phyloP scores from a whole-genome alignment of 1,284 basidiomycete genomes.

The Ganoderma boninense region DNA sequence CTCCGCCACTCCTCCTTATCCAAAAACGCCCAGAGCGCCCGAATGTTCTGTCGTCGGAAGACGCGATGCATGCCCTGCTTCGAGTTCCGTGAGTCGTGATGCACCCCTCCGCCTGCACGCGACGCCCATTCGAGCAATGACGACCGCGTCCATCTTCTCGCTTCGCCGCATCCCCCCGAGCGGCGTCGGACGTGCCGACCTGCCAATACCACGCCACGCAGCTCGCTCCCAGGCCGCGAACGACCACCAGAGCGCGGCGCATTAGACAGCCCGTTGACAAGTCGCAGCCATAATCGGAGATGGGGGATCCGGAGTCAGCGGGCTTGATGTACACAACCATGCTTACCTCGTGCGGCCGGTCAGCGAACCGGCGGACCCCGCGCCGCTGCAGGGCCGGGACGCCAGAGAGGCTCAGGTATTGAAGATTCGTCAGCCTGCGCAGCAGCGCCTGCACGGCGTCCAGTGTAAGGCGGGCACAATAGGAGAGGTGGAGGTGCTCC shows the following conservation, averaged over 20 bases:
- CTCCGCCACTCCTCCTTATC: conserved; percentile 69
- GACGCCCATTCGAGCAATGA: not conserved
- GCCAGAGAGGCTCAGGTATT: conserved; percentile 86
- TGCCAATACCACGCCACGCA: not conserved
- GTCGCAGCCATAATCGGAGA: not conserved
- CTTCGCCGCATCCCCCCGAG: conserved; percentile 16
- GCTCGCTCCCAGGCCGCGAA: conserved; percentile 5
- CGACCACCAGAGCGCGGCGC: not conserved
- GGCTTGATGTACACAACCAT: not conserved
- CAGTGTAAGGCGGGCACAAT: conserved; percentile 86
- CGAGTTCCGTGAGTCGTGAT: conserved; percentile 24
- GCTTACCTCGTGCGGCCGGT: conserved; percentile 72
- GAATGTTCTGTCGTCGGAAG: conserved; percentile 80
- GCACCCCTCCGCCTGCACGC: conserved; percentile 24
- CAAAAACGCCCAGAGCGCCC: conserved; percentile 67
- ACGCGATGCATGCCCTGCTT: conserved; percentile 79
- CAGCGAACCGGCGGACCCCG: conserved; percentile 85
- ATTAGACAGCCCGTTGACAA: not conserved
- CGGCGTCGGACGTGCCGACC: not conserved
- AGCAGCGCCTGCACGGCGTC: conserved; percentile 82
- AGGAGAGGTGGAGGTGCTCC: conserved; percentile 88
- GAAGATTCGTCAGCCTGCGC: conserved; percentile 68
- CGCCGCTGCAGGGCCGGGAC: conserved; percentile 78
- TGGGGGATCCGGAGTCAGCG: not conserved
- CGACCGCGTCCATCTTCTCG: not conserved